These are phyloP conservation scores for Gremmenia infestans DNA, from an alignment of 2,329 filamentous ascomycete species.

Conservation along the genomic window DNA sequence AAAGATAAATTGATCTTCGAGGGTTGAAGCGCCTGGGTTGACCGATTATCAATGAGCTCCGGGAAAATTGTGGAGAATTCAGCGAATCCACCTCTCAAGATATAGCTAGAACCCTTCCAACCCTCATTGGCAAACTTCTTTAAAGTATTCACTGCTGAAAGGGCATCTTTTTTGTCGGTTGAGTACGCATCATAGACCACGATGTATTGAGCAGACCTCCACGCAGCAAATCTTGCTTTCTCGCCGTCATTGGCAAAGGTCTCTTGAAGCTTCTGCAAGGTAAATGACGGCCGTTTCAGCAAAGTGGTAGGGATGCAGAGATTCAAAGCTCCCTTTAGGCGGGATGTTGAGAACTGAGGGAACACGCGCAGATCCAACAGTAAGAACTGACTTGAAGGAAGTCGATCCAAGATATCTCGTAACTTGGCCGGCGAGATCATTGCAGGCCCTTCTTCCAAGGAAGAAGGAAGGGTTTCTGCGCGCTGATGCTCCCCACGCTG, in stretches of 20 bases:
- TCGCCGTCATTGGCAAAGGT: conserved; percentile 74
- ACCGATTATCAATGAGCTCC: conserved; percentile 52
- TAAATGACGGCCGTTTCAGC: conserved; percentile 85
- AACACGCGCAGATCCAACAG: conserved; percentile 83
- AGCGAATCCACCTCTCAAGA: conserved; percentile 78
- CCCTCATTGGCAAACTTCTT: conserved; percentile 89
- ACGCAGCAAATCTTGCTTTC: conserved; percentile 67
- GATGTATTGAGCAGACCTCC: conserved; percentile 70
- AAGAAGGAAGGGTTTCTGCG: conserved; percentile 50
- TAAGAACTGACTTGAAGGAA: conserved; percentile 41
- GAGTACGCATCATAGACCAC: conserved; percentile 84
- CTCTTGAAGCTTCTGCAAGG: conserved; percentile 78
- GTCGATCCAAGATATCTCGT: conserved; percentile 48
- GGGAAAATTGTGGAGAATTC: conserved; percentile 67
- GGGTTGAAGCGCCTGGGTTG: conserved; percentile 32
- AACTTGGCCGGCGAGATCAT: conserved; percentile 53
- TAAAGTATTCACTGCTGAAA: conserved; percentile 76
- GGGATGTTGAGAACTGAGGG: conserved; percentile 71
- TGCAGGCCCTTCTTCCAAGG: conserved; percentile 41
- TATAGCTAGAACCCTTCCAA: conserved; percentile 66
- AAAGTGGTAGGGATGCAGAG: conserved; percentile 93
- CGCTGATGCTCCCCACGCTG: conserved; percentile 27
- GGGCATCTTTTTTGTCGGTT: conserved; percentile 72
- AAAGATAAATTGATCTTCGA: conserved; percentile 47
- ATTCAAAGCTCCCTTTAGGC: conserved; percentile 78